These are phyloP conservation scores for Eurotiales sp. DNA, from an alignment of 2,329 filamentous ascomycete genomes.

Conservation along the genomic window DNA sequence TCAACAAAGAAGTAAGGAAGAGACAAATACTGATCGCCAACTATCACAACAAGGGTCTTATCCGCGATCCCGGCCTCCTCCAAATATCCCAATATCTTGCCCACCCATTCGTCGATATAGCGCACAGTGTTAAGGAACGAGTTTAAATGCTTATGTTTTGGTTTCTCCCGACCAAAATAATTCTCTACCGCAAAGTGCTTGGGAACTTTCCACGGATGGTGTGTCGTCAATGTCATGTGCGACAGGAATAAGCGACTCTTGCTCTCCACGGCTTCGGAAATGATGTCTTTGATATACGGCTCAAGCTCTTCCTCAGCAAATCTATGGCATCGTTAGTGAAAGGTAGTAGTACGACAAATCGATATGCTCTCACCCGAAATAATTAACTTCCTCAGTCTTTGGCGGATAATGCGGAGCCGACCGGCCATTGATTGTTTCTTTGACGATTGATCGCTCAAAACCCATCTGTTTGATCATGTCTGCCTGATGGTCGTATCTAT, in stretches of 20 bases:
- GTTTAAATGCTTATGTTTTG: constrained; percentile 34
- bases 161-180: constrained; percentile 20
- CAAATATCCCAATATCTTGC: constrained; percentile 39
- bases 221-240: constrained; percentile 30
- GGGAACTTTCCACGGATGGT: constrained; percentile 44
- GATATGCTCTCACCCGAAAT: constrained; percentile 43
- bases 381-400: constrained; percentile 37
- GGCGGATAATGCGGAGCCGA: constrained; percentile 30
- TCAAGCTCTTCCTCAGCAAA: constrained; percentile 39
- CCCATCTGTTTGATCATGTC: constrained; percentile 33
- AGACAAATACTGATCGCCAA: constrained; percentile 39
- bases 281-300: constrained; percentile 37
- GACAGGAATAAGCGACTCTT: constrained; percentile 27
- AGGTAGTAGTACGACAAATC: constrained; percentile 2
- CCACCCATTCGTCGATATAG: constrained; percentile 45
- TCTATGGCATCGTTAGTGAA: constrained; percentile 8
- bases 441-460: constrained; percentile 28
- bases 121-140: constrained; percentile 44
- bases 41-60: constrained; percentile 45
- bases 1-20: not conserved
- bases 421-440: constrained; percentile 24
- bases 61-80: constrained; percentile 44
- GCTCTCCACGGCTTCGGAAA: constrained; percentile 24
- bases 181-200: constrained; percentile 25
- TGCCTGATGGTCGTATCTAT: constrained; percentile 37